phyloP scores from a whole-genome alignment of 1,284 basidiomycete species.

The Boletus sp. region DNA sequence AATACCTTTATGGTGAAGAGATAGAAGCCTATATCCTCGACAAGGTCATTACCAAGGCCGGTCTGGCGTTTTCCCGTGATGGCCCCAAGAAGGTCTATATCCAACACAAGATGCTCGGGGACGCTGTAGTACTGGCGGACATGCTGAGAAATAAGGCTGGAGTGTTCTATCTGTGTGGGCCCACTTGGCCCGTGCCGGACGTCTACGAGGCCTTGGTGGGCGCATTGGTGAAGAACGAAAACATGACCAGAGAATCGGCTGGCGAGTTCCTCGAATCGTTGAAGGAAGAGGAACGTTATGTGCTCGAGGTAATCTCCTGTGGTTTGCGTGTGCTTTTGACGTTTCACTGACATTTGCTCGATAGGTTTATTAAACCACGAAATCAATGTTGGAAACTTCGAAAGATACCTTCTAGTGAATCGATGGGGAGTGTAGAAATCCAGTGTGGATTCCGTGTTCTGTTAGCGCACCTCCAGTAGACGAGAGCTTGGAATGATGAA shows the following conservation, averaged over 20 bases:
- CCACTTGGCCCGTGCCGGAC: conserved; percentile 98
- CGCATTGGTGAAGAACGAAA: conserved; percentile 71
- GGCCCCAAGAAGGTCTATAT: conserved; percentile 93
- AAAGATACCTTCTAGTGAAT: not conserved
- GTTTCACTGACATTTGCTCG: conserved; percentile 8
- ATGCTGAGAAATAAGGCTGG: conserved; percentile 72
- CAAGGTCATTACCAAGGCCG: conserved; percentile 82
- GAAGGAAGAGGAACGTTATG: conserved; percentile 97
- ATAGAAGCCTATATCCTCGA: conserved; percentile 81
- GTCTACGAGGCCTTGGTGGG: conserved; percentile 90
- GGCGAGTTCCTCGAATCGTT: conserved; percentile 84
- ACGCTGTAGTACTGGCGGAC: conserved; percentile 72
- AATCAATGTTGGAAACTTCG: no score
- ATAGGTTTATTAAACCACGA: conserved; percentile 27
- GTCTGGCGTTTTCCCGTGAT: conserved; percentile 96
- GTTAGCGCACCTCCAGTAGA: no score
- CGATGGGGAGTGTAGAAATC: not conserved
- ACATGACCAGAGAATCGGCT: conserved; percentile 64
- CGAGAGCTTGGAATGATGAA: not conserved
- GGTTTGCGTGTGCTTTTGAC: not conserved
- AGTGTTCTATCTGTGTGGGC: conserved; percentile 96
- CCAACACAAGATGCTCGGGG: conserved; percentile 96
- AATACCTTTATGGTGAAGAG: conserved; percentile 96
- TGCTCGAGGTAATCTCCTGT: conserved; percentile 78
- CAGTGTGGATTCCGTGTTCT: no score